phyloP scores from a whole-genome alignment of 768 basidiomycete genomes.

The Lyophyllum shimeji region DNA sequence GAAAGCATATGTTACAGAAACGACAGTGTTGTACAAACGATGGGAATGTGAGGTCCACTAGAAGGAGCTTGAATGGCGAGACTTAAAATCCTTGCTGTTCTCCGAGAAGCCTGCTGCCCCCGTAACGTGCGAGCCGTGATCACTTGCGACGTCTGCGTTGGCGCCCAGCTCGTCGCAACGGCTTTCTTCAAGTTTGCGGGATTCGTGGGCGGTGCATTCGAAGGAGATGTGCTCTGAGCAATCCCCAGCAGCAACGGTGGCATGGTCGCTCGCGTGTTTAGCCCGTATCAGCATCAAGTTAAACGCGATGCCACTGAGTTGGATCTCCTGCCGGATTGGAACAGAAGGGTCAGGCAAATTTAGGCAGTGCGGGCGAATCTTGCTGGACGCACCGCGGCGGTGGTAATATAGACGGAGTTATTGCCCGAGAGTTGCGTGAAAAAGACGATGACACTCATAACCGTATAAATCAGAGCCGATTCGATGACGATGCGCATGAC shows the following conservation, averaged over 20 bases:
- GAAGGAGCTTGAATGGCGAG: neutral
- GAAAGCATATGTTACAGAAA: no score
- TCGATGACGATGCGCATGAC: conserved; percentile 29
- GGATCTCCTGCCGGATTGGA: no score
- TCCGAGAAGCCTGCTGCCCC: neutral
- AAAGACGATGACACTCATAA: conserved; percentile 18
- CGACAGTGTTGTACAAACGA: no score
- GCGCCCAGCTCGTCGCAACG: no score
- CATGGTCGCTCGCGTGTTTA: neutral
- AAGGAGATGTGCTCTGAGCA: neutral
- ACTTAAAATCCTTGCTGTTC: neutral
- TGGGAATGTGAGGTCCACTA: no score
- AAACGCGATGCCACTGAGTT: no score
- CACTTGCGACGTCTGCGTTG: neutral
- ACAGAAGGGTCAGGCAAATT: no score
- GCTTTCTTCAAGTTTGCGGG: no score
- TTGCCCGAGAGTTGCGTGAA: conserved; percentile 18
- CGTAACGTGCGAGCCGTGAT: neutral
- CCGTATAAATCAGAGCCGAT: conserved; percentile 27
- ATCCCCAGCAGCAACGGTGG: neutral
- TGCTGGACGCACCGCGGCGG: conserved; percentile 23
- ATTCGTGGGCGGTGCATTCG: neutral
- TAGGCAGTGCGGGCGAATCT: no score
- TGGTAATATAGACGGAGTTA: conserved; percentile 22
- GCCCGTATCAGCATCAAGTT: neutral